A percentile compares a stretch with the other conserved stretches of the same genome.
These are phyloP conservation scores for Amylostereum areolatum DNA, from an alignment of 1,284 basidiomycete species.

Conservation along the genomic window DNA sequence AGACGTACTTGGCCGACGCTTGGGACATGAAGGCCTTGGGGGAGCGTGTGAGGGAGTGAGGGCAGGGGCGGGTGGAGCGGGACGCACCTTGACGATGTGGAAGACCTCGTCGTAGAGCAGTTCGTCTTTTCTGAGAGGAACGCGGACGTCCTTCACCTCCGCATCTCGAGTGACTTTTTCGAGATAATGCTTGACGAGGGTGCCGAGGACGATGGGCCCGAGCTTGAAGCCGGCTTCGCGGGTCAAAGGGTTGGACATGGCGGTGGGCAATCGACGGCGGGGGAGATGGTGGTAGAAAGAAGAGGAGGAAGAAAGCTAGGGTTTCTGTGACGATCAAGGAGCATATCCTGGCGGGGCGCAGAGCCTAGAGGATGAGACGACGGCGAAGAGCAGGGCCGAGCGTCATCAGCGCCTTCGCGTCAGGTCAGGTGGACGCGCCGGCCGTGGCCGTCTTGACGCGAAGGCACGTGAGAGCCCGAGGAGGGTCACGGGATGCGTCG, in stretches of 20 bases:
- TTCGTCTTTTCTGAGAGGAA: slow-evolving; percentile 64
- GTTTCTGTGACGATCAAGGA: no score
- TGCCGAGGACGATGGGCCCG: slow-evolving; percentile 74
- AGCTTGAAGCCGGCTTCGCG: slow-evolving; percentile 57
- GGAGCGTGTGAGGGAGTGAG: slow-evolving; percentile 1
- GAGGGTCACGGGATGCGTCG: no score
- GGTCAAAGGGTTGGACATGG: slow-evolving; percentile 43
- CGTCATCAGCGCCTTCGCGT: no score
- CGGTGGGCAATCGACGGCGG: no score
- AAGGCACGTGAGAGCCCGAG: no score
- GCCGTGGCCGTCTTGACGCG: no score
- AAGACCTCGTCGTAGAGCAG: slow-evolving; percentile 82
- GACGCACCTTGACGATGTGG: slow-evolving; percentile 67
- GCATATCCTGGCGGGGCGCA: no score
- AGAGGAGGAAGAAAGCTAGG: no score
- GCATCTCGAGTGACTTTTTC: slow-evolving; percentile 50
- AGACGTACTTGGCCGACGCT: slow-evolving; percentile 34
- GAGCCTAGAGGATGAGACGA: no score
- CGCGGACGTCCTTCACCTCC: slow-evolving; percentile 18
- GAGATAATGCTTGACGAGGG: slow-evolving; percentile 79
- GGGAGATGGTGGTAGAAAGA: no score
- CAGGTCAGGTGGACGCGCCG: no score
- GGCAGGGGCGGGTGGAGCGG: not conserved
- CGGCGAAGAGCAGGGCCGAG: no score
- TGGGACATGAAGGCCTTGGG: slow-evolving; percentile 12